phyloP scores from a whole-genome alignment of 441 rosid genomes.

The Brassica balearica region DNA sequence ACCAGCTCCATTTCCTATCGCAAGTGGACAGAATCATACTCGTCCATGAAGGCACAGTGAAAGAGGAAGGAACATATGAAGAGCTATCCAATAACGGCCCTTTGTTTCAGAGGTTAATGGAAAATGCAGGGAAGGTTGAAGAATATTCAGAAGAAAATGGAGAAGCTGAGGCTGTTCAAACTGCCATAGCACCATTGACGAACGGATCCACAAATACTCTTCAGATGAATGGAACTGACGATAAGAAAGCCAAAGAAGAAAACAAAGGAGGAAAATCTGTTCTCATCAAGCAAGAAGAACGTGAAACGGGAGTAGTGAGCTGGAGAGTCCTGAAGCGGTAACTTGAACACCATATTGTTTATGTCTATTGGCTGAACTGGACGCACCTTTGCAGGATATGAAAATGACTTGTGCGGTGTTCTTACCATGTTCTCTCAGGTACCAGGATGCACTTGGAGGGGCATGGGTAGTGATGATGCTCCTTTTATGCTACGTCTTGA shows the following conservation, averaged over 20 bases:
- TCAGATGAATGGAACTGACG: constrained; percentile 47
- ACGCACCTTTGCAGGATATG: constrained; percentile 17
- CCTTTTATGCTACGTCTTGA: constrained; percentile 69
- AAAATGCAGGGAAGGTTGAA: constrained; percentile 64
- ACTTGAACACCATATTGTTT: constrained; percentile 27
- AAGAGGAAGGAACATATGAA: too few relatives aligned
- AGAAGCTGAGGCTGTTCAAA: constrained; percentile 52
- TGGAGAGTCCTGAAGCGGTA: constrained; percentile 88
- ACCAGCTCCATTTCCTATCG: too few relatives aligned
- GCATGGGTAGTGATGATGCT: constrained; percentile 92
- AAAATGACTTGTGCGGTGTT: constrained; percentile 25
- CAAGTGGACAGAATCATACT: too few relatives aligned
- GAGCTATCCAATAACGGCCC: too few relatives aligned
- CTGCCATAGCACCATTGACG: constrained; percentile 52
- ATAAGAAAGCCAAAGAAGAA: constrained; percentile 53
- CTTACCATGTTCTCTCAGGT: constrained; percentile 60
- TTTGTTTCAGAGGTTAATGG: too few relatives aligned
- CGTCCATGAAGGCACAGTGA: too few relatives aligned
- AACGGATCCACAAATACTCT: constrained; percentile 57
- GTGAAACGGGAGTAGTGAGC: constrained; percentile 96
- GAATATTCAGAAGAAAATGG: constrained; percentile 72
- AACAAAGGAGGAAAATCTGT: constrained; percentile 72
- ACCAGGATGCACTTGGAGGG: constrained; percentile 96
- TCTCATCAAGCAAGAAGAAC: constrained; percentile 96
- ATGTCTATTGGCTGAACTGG: constrained; percentile 13